These are phyloP conservation scores for Clarireedia hainanense DNA, from an alignment of 2,329 filamentous ascomycete genomes.

Conservation along the genomic window DNA sequence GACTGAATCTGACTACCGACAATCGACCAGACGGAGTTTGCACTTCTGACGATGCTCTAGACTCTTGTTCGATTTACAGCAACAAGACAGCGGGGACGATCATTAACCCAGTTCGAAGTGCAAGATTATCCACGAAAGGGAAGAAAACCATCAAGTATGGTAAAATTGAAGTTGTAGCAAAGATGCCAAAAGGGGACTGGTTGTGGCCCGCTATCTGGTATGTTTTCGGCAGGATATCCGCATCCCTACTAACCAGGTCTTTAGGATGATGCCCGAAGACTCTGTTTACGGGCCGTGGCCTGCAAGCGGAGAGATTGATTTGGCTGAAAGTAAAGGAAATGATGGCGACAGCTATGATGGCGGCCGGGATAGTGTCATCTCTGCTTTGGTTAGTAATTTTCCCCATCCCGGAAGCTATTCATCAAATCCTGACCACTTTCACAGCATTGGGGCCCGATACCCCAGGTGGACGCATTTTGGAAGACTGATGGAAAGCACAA, in stretches of 20 bases:
- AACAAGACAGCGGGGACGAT: constrained; percentile 38
- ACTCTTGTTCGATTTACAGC: constrained; percentile 31
- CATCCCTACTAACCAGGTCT: neutral
- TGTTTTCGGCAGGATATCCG: neutral
- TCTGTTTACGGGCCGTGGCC: constrained; percentile 44
- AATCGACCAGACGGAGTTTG: constrained; percentile 30
- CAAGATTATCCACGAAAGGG: constrained; percentile 40
- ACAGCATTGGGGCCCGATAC: constrained; percentile 37
- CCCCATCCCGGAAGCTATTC: neutral
- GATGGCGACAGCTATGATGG: constrained; percentile 30
- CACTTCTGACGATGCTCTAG: constrained; percentile 32
- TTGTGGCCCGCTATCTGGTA: constrained; percentile 40
- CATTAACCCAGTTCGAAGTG: constrained; percentile 42
- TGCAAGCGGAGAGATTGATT: constrained; percentile 45
- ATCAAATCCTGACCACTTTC: neutral
- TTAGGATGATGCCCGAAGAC: constrained; percentile 42
- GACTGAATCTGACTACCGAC: constrained; percentile 37
- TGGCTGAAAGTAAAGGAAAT: constrained; percentile 43
- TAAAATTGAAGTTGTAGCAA: constrained; percentile 45
- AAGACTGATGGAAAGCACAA: constrained; percentile 12
- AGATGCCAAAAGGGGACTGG: constrained; percentile 46
- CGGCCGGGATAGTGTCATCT: constrained; percentile 36
- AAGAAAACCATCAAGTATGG: constrained; percentile 42
- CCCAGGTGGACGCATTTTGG: constrained; percentile 23
- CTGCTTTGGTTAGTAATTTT: constrained; percentile 36